Evolutionary conservation across 2,329 filamentous ascomycete species (phyloP), one percentile per base, ranked within the genome.

Genomic region (Aspergillus sp.): DNA sequence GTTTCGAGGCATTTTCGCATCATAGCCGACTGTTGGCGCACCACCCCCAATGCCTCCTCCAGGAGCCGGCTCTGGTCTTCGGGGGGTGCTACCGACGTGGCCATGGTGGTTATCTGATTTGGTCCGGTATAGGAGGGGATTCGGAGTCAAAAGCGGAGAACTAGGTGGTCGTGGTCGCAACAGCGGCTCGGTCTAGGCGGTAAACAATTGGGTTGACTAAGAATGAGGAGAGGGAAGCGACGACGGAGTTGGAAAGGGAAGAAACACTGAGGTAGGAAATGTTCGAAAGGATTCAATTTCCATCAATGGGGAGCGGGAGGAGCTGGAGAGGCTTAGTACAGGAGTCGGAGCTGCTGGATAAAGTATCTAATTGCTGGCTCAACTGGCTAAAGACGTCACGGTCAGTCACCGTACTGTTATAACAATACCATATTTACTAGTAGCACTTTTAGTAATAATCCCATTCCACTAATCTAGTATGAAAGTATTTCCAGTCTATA

Each of bases 1-100:
- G 92, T 96, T 77, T 99, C 96, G 64, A 99, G 86, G 74, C 93
- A 98, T 83, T 96, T 94, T 82, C 94, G 93, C 95, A 99, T 99
- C 77, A 97, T 86, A 74, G 89, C 88, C 62, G 94, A 95, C 86
- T 99, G 96, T 82, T 98, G 94, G 81, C 94, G 92, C 80, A 99
- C 96, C 56, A 97, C 94, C 64, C 91, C 88, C 80, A 98, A 84
- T 74, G 96, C 95, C 89, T 99, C 95, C 82, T 99, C 95, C 71
- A 99, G 89, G 82, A 99, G 87, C 74, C 93, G 91, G 73, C 91
- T 92, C 86, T 89, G 91, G 81, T 93, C 91, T 80, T 93, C 91
- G 69, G 88, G 84, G 74, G 85, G 84, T 71, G 87, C 84, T 72
- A 89, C 86, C 67, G 77, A 72, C 68, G 71, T 81, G 67, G 81